These are phyloP conservation scores for Escovopsis weberi DNA, from an alignment of 2,329 filamentous ascomycete genomes.

Conservation along the genomic window DNA sequence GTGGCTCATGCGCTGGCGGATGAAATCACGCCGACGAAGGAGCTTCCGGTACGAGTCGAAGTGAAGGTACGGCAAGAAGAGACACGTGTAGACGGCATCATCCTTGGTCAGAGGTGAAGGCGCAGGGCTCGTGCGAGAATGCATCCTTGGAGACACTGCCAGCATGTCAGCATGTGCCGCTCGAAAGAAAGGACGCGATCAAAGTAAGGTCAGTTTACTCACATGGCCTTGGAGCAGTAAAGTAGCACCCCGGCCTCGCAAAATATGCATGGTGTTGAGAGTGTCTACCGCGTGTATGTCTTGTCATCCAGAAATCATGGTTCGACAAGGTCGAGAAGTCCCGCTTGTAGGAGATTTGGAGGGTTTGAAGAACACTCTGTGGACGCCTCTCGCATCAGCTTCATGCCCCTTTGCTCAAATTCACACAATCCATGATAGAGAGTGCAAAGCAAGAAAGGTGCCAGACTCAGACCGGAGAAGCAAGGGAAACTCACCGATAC, in stretches of 20 bases:
- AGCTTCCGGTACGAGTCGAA: constrained; percentile 49
- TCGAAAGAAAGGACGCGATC: background rate
- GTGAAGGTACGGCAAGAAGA: constrained; percentile 46
- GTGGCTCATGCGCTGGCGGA: constrained; percentile 35
- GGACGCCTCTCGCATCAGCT: background rate
- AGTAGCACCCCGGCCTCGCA: constrained; percentile 33
- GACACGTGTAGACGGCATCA: constrained; percentile 27
- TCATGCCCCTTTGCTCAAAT: no score
- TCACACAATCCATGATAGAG: background rate
- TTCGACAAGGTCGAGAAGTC: constrained; percentile 27
- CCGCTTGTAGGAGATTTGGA: constrained; percentile 22
- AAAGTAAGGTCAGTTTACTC: constrained; percentile 5
- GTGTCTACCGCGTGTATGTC: constrained; percentile 33
- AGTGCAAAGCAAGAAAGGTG: background rate
- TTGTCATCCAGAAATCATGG: constrained; percentile 33
- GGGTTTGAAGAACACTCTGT: constrained; percentile 29
- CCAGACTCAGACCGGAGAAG: background rate
- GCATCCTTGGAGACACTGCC: constrained; percentile 22
- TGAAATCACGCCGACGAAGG: constrained; percentile 39
- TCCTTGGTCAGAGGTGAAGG: constrained; percentile 14
- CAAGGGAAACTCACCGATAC: constrained; percentile 29
- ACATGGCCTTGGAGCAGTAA: constrained; percentile 24
- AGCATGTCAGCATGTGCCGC: background rate
- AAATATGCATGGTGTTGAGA: constrained; percentile 35
- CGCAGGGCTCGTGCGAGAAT: constrained; percentile 15